Base-by-base conservation (phyloP, 208 protist species). In the Strigomonas galati region DNA sequence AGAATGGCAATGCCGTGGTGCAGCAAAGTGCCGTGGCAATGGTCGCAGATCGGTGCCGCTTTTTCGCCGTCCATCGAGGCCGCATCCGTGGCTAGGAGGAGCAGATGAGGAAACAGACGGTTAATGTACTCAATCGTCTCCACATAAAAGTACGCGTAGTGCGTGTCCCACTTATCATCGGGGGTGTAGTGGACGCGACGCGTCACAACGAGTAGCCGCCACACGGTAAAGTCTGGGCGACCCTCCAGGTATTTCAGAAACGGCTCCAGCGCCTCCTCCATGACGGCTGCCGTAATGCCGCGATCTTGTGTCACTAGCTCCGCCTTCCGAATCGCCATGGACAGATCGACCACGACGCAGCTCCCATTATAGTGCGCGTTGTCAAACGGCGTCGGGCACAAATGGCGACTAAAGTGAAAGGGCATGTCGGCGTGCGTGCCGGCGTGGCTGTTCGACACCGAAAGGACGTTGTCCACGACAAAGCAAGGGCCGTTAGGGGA, bases 371-470 rank as follows among this genome's bases (percentile, higher is more conserved):
- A 94, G 76, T 92, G 72, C 37, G 82, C 65, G 15, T 82, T 64
- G 51, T 84, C 68, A 66, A 78, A 91, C 12, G 71, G 60, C 48
- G 71, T 71, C 57, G 64, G 72, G 10, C 35, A 40, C 35, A 10
- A 40, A 10, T 40, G 4, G 4, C 35, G 35, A 37, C 52, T 81
- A 66, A 89, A 91, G 64, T 90, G 82, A 40, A 67, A 55, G 1
- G 89, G 84, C 19, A 69, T 83, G 69, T 92, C 85, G 23, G 82
- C 81, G 67, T 94, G 89, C 27, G 82, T 91, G 24, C 85, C 84
- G 21, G 80, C 84, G 54, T 94, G 89, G 24, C 80, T 83, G 72
- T 87, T 92, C 7, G 82, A 80, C 40, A 91, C 71, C 49, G 61
- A 69, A 17, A 92, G 27, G 14, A 92, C 60, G 23, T 59, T 69